phyloP scores from a whole-genome alignment of 495 filamentous ascomycete species.

The Penicillium lagena region DNA sequence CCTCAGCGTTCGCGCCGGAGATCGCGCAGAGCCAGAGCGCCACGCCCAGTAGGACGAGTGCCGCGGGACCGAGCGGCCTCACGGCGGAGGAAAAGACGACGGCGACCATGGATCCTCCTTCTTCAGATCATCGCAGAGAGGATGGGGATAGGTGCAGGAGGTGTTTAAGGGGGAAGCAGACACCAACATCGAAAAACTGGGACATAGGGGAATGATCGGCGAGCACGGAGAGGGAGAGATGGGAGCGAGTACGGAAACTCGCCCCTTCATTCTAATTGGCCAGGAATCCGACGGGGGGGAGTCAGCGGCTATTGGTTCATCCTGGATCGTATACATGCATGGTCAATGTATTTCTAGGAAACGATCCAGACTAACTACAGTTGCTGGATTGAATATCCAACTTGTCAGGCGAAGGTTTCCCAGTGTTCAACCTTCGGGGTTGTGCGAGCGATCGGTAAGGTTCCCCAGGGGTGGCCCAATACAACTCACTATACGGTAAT shows the following conservation, averaged over 20 bases:
- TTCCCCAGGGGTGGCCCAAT: no score
- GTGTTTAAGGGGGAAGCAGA: slow-evolving; percentile 1
- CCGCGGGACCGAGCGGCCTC: slow-evolving; percentile 1
- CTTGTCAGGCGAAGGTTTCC: no score
- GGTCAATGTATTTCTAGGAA: no score
- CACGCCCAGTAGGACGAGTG: slow-evolving; percentile 4
- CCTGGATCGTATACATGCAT: no score
- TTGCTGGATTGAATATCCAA: no score
- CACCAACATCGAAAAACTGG: neutral
- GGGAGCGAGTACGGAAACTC: neutral
- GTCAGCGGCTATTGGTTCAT: no score
- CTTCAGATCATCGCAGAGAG: slow-evolving; percentile 7
- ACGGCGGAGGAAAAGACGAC: slow-evolving; percentile 8
- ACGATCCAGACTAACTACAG: no score
- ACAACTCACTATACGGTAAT: no score
- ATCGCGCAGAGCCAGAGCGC: slow-evolving; percentile 8
- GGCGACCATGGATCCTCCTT: slow-evolving; percentile 14
- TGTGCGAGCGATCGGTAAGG: no score
- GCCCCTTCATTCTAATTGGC: no score
- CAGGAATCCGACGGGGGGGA: no score
- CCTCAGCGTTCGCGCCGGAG: slow-evolving; percentile 8
- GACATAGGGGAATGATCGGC: neutral
- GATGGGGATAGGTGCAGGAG: slow-evolving; percentile 9
- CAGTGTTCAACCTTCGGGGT: no score
- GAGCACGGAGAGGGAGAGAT: slow-evolving; percentile 3